Conservation (phyloP, 805 yeast genomes). For the Yamadazyma nakazawae region DNA sequence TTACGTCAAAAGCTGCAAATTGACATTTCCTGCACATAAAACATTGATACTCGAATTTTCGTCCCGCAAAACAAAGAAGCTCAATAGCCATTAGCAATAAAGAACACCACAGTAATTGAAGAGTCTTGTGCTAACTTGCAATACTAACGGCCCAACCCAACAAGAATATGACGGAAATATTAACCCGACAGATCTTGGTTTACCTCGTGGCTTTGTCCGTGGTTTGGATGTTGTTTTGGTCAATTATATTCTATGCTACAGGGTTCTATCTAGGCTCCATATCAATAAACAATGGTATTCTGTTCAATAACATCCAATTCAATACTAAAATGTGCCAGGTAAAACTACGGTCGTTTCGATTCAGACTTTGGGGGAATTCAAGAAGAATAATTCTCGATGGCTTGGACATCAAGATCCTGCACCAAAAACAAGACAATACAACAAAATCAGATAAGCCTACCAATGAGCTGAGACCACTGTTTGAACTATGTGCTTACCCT, state of each 20-base stretch:
- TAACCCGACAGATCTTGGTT: slow-evolving; percentile 1
- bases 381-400: slow-evolving; percentile 27
- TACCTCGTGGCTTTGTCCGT: neutral
- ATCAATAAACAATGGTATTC: slow-evolving; percentile 37
- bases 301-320: slow-evolving; percentile 29
- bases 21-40: too few relatives aligned
- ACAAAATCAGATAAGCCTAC: neutral
- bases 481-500: slow-evolving; percentile 15
- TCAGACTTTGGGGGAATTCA: slow-evolving; percentile 39
- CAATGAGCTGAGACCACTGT: neutral
- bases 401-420: slow-evolving; percentile 5
- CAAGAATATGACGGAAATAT: neutral
- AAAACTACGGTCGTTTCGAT: slow-evolving; percentile 21
- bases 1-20: too few relatives aligned
- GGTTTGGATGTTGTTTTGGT: slow-evolving; percentile 32
- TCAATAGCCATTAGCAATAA: neutral
- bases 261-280: slow-evolving; percentile 34
- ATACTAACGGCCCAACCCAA: neutral
- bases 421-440: neutral
- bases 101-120: too few relatives aligned
- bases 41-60: too few relatives aligned
- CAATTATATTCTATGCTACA: slow-evolving; percentile 22
- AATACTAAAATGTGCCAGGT: slow-evolving; percentile 14
- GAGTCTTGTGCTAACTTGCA: too few relatives aligned
- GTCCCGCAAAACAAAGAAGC: neutral